Evolutionary conservation across 2,329 filamentous ascomycete genomes (phyloP).

Genomic region (Neurospora crassa): DNA sequence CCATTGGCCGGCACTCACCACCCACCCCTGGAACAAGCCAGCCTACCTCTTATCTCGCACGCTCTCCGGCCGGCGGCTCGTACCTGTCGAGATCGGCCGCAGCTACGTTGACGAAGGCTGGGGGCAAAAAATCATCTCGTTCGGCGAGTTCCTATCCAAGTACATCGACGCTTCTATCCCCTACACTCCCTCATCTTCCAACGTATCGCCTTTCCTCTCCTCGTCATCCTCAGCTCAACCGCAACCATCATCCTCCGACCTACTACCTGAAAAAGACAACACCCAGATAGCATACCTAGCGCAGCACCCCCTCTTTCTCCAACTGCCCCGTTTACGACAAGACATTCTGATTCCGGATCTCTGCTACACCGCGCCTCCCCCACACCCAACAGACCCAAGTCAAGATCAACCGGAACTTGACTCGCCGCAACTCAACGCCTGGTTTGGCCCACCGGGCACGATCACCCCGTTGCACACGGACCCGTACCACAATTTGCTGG

Average conservation of each 20-base stretch:
- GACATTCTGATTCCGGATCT: conserved; percentile 79
- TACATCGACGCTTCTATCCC: conserved; percentile 40
- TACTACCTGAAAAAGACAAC: neutral
- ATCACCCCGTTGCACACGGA: conserved; percentile 92
- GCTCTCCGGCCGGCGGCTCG: conserved; percentile 65
- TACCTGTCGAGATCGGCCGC: conserved; percentile 77
- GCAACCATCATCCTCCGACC: neutral
- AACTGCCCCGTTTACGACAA: conserved; percentile 65
- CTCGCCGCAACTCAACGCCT: conserved; percentile 72
- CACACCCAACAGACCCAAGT: conserved; percentile 30
- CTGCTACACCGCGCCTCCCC: conserved; percentile 63
- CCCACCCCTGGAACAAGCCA: conserved; percentile 61
- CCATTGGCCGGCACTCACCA: conserved; percentile 68
- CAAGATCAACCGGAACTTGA: conserved; percentile 33
- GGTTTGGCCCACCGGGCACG: conserved; percentile 82
- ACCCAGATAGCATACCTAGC: conserved; percentile 68
- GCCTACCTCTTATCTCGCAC: conserved; percentile 67
- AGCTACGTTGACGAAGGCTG: conserved; percentile 82
- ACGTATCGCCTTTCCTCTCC: neutral
- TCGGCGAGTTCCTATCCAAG: conserved; percentile 56
- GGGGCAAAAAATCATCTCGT: conserved; percentile 72
- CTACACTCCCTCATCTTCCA: neutral
- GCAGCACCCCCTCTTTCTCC: conserved; percentile 78
- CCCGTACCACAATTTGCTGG: conserved; percentile 85
- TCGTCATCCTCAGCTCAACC: neutral